These are phyloP conservation scores for Metarhizium anisopliae DNA, from an alignment of 2,329 filamentous ascomycete genomes.

Conservation along the genomic window DNA sequence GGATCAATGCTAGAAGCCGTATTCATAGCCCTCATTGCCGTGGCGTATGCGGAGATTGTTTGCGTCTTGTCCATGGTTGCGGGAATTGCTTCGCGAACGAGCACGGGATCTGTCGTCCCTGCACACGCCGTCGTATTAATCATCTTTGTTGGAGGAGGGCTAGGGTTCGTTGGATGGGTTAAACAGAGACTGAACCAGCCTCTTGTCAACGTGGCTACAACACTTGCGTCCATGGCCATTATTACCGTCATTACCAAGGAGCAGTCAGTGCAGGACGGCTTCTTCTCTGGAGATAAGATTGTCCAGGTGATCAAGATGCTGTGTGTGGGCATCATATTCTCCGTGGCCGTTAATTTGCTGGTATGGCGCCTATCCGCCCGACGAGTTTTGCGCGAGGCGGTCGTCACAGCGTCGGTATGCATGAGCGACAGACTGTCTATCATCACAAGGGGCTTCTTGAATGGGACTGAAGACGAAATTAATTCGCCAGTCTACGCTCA, in stretches of 20 bases:
- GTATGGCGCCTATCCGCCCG: conserved; percentile 74
- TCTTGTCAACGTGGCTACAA: conserved; percentile 76
- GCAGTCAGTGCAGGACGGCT: conserved; percentile 72
- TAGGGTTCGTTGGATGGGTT: conserved; percentile 82
- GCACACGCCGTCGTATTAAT: conserved; percentile 74
- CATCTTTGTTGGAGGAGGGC: conserved; percentile 74
- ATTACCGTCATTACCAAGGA: conserved; percentile 90
- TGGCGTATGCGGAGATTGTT: conserved; percentile 60
- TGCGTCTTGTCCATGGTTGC: conserved; percentile 83
- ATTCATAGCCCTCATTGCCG: conserved; percentile 66
- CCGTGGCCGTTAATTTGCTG: conserved; percentile 65
- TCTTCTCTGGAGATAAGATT: conserved; percentile 75
- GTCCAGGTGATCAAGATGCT: conserved; percentile 77
- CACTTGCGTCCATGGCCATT: conserved; percentile 76
- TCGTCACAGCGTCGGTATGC: conserved; percentile 63
- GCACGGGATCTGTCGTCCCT: conserved; percentile 55
- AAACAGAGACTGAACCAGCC: conserved; percentile 73
- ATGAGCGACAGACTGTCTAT: conserved; percentile 73
- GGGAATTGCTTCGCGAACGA: conserved; percentile 65
- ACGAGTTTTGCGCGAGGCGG: conserved; percentile 60
- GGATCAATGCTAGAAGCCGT: conserved; percentile 87
- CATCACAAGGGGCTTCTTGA: conserved; percentile 76
- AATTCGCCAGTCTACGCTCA: conserved; percentile 55
- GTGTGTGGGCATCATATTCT: conserved; percentile 63
- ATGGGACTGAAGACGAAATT: conserved; percentile 71